A percentile compares a stretch with the other conserved stretches of the same genome.
Evolutionary conservation across 1,284 basidiomycete species (phyloP).

Genomic region (Trichosporon sp.): DNA sequence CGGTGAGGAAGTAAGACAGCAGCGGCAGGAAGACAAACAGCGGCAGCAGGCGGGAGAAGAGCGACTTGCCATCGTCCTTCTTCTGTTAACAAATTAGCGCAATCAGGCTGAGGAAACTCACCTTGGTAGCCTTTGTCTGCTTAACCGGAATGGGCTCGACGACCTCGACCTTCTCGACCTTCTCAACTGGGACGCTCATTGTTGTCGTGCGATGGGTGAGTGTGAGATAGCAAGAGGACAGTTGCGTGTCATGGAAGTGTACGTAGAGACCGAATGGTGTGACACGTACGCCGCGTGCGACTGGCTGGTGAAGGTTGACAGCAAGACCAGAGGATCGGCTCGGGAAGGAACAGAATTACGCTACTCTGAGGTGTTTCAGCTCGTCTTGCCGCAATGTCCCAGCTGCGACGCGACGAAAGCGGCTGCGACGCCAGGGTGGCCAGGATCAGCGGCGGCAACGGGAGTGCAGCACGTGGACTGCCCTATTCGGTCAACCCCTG

Average conservation of each 20-base stretch:
- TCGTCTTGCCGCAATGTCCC: neutral
- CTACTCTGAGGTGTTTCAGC: slow-evolving; percentile 1
- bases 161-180: slow-evolving; percentile 5
- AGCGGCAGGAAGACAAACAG: slow-evolving; percentile 47
- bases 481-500: neutral
- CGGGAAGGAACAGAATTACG: slow-evolving; percentile 10
- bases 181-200: slow-evolving; percentile 1
- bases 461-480: neutral
- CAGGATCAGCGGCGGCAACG: neutral
- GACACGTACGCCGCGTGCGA: slow-evolving; percentile 7
- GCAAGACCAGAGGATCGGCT: slow-evolving; percentile 5
- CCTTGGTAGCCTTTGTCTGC: neutral
- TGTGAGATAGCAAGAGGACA: neutral
- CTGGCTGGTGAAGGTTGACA: neutral
- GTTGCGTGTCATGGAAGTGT: slow-evolving; percentile 9
- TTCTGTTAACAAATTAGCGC: slow-evolving; percentile 30
- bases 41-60: slow-evolving; percentile 46
- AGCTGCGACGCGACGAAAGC: neutral
- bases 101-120: neutral
- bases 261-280: slow-evolving; percentile 1
- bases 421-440: slow-evolving; percentile 8
- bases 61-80: slow-evolving; percentile 61
- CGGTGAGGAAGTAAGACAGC: slow-evolving; percentile 46
- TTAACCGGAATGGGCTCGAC: slow-evolving; percentile 7
- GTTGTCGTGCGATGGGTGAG: neutral